These are phyloP conservation scores for Podochytrium sp. DNA, from an alignment of 192 early-diverging fungal genomes.

Conservation along the genomic window DNA sequence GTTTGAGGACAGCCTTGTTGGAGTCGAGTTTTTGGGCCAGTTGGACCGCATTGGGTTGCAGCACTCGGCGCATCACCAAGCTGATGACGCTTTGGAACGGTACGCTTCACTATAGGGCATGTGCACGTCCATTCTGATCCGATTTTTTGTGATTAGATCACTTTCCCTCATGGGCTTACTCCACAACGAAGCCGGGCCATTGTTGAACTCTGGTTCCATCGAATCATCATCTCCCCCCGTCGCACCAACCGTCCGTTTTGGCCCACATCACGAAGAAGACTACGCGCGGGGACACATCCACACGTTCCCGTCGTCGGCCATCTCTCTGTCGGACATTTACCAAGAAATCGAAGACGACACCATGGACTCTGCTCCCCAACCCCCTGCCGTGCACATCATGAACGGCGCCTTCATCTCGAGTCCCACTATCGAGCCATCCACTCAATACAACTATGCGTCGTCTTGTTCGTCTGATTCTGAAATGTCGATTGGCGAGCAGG, in stretches of 20 bases:
- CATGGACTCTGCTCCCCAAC: not conserved
- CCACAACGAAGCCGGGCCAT: not conserved
- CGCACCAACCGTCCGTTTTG: constrained; percentile 20
- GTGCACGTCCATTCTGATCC: not conserved
- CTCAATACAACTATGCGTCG: not conserved
- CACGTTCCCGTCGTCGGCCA: constrained; percentile 4
- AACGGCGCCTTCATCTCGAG: not conserved
- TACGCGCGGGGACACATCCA: too few species aligned
- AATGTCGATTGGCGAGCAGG: not conserved
- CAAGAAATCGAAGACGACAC: constrained; percentile 1
- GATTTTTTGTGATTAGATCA: constrained; percentile 8
- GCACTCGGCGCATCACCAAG: not conserved
- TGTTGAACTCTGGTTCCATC: constrained; percentile 16
- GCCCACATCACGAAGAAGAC: constrained; percentile 18
- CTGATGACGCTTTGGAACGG: constrained; percentile 6
- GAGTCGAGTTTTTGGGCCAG: constrained; percentile 15
- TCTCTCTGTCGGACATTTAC: constrained; percentile 34
- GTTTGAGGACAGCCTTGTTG: constrained; percentile 17
- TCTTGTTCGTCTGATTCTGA: not conserved
- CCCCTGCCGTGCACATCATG: not conserved
- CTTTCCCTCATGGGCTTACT: too few species aligned
- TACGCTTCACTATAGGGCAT: not conserved
- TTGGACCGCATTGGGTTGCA: constrained; percentile 10
- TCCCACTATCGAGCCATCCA: not conserved
- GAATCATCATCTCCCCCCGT: constrained; percentile 21